Evolutionary conservation across 2,329 filamentous ascomycete species (phyloP).

Genomic region (Aspergillus viridinutans): DNA sequence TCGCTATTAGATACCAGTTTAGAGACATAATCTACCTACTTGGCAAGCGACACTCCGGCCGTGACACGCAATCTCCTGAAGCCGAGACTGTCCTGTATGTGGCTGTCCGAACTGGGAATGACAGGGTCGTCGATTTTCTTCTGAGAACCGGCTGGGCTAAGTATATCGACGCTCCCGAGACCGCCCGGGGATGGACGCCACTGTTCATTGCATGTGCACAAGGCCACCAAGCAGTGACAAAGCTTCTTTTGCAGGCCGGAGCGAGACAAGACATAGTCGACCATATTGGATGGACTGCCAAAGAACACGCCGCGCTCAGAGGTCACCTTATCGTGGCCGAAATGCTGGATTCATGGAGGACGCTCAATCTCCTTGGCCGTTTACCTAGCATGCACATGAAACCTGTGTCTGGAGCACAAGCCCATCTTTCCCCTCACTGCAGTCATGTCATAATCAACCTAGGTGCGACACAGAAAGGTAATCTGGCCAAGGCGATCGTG

Average conservation of each 20-base stretch:
- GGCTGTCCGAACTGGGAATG: slow-evolving; percentile 2
- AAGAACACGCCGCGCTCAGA: slow-evolving; percentile 32
- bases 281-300: slow-evolving; percentile 30
- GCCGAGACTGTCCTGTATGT: slow-evolving; percentile 1
- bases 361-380: background rate
- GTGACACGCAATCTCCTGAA: background rate
- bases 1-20: slow-evolving; percentile 4
- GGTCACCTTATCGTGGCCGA: slow-evolving; percentile 29
- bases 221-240: slow-evolving; percentile 21
- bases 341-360: slow-evolving; percentile 7
- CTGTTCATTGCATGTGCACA: slow-evolving; percentile 27
- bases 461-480: slow-evolving; percentile 5
- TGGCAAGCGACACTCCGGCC: background rate
- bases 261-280: slow-evolving; percentile 20
- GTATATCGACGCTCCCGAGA: slow-evolving; percentile 17
- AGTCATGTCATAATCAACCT: slow-evolving; percentile 7
- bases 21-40: slow-evolving; percentile 5
- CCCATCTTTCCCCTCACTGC: background rate
- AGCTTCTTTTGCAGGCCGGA: slow-evolving; percentile 25
- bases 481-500: slow-evolving; percentile 1
- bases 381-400: background rate
- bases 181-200: slow-evolving; percentile 29
- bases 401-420: no score
- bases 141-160: background rate
- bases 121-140: slow-evolving; percentile 1